Conservation (phyloP, 805 yeast genomes). For the Schwanniomyces pseudopolymorphus region DNA sequence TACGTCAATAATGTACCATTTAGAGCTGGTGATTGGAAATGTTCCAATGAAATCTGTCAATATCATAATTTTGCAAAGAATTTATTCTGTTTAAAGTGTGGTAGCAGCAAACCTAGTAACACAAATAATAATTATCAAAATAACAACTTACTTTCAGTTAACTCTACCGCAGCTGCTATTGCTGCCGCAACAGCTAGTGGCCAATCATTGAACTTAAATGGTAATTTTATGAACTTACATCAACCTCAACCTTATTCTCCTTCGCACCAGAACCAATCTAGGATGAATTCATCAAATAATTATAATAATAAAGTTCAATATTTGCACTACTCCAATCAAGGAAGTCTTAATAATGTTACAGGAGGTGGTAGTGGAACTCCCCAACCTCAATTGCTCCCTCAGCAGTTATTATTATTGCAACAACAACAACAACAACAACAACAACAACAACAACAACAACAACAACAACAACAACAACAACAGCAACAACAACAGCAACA, state of each 20-base stretch:
- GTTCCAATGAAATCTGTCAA: slow-evolving; percentile 71
- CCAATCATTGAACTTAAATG: slow-evolving; percentile 40
- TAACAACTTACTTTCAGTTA: slow-evolving; percentile 31
- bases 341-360: slow-evolving; percentile 2
- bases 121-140: slow-evolving; percentile 5
- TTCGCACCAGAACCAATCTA: slow-evolving; percentile 6
- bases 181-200: slow-evolving; percentile 50
- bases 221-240: slow-evolving; percentile 29
- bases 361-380: slow-evolving; percentile 18
- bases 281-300: slow-evolving; percentile 4
- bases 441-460: slow-evolving; percentile 12
- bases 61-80: slow-evolving; percentile 94
- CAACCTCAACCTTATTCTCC: slow-evolving; percentile 29
- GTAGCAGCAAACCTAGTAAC: slow-evolving; percentile 57
- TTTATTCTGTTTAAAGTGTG: slow-evolving; percentile 83
- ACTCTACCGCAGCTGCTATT: slow-evolving; percentile 46
- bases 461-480: slow-evolving; percentile 11
- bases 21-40: slow-evolving; percentile 97
- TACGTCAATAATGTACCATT: slow-evolving; percentile 70
- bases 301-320: slow-evolving; percentile 7
- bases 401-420: slow-evolving; percentile 21
- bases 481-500: slow-evolving; percentile 14
- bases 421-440: slow-evolving; percentile 16
- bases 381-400: slow-evolving; percentile 17
- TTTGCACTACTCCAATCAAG: slow-evolving; percentile 8